Evolutionary conservation across 75 land plant species (phyloP), one percentile per base, ranked within the genome.

Genomic region (Pseudotsuga menziesii): DNA sequence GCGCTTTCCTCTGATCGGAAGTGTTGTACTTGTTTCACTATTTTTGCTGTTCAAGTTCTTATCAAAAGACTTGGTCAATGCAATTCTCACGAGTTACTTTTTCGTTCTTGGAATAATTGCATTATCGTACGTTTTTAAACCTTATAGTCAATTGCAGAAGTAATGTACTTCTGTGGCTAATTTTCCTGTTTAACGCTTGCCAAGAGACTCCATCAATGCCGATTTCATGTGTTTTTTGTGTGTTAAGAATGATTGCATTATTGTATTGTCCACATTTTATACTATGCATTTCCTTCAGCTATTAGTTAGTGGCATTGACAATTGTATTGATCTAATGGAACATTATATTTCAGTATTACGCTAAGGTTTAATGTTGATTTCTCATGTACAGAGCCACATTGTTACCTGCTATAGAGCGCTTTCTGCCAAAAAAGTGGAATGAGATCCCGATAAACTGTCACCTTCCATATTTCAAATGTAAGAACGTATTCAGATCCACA

Each of bases 21-120:
- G 99, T 85, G 99, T 93, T 36, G 91, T 97, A 81, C 87, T 97
- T 20, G 78, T 94, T 60, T 95, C 98, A 25, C 80, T 97, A 7
- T 97, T 97, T 78, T 81, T 94, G 32, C 93, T 97, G 39, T 97
- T 97, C 88, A 97, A 97, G 88, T 97, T 97, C 77, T 77, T 97
- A 23, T 90, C 99, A 7, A 97, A 97, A 81, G 98, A 97, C 85
- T 80, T 97, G 89, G 93, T 97, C 78, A 97, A 97, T 83, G 88
- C 92, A 60, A 88, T 95, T 44, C 87, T 97, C 72, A 94, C 99
- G 13, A 79, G 84, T 72, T 94, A 97, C 79, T 97, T 97, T 79
- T 88, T 97, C 36, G 89, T 91, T n/a, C 96, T 97, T 59, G 99
- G 99, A 35, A 91, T 95, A 29, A 48, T 91, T 73, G 99, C 97